Percentiles rank a stretch among this genome's conserved stretches.
phyloP scores from a whole-genome alignment of 768 basidiomycete species.

The Boletellus ananiceps region DNA sequence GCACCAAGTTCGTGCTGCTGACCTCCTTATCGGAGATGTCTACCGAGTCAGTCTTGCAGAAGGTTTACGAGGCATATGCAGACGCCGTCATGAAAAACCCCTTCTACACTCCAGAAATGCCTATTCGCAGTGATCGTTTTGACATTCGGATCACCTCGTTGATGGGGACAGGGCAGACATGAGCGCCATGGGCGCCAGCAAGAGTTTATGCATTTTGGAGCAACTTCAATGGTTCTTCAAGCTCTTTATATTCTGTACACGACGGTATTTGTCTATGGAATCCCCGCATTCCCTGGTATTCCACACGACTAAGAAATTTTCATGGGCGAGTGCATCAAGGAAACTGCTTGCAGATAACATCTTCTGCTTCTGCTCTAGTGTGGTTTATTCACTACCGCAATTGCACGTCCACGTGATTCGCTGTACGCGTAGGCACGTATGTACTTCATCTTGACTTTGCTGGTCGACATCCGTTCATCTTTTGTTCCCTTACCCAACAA shows the following conservation, averaged over 20 bases:
- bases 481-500: background rate
- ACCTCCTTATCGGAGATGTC: constrained; percentile 74
- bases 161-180: constrained; percentile 41
- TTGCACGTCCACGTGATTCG: constrained; percentile 19
- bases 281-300: background rate
- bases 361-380: background rate
- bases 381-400: background rate
- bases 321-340: background rate
- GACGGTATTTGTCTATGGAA: background rate
- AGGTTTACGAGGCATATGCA: constrained; percentile 89
- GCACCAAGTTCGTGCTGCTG: constrained; percentile 92
- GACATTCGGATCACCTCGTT: constrained; percentile 65
- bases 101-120: constrained; percentile 99
- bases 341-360: background rate
- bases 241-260: background rate
- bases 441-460: background rate
- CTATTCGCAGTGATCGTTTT: constrained; percentile 87
- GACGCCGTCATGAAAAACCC: constrained; percentile 99
- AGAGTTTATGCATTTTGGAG: background rate
- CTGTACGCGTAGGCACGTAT: background rate
- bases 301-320: background rate
- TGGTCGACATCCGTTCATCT: background rate
- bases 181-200: constrained; percentile 1
- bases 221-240: background rate
- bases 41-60: constrained; percentile 68